Base-by-base conservation (phyloP, 176 grass and related monocot species). In the Oryza longistaminata region DNA sequence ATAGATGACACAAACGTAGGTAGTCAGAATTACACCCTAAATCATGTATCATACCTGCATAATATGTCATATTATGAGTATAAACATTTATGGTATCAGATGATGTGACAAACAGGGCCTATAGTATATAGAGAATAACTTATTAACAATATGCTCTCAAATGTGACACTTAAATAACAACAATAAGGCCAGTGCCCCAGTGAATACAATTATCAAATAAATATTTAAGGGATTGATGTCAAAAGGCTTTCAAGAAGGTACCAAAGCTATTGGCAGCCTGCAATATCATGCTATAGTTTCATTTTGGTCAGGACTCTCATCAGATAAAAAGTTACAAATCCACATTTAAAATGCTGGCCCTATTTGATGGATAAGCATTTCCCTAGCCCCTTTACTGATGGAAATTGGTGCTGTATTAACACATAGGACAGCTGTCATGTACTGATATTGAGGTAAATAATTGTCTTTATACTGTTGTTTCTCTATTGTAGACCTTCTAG, bases 1-100 rank as follows among this genome's bases (percentile, higher is more conserved):
- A 83, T 79, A 53, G 9, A 82, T 9, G 80, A 73, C 27, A 76
- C 34, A 71, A 73, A n/a, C 25, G 89, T 71, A 62, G 64, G 64
- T 64, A 70, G 66, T 75, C 66, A 86, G 76, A 64, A 82, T 86
- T 70, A 42, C 11, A 66, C 40, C 14, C 55, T 58, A n/a, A 71
- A 66, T 52, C 19, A 5, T 17, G 70, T 78, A 25, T 60, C 5
- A 35, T 37, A 77, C 49, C 31, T 83, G 25, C 34, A 80, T 34
- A 71, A n/a, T 4, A 79, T 76, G 71, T 78, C 61, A 33, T 69
- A 70, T 62, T 49, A 64, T 22, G 34, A 61, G 45, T 37, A 48
- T 24, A 10, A 24, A 74, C 69, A 78, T 26, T 78, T 79, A 71
- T 50, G 9, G 24, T 70, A 6, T 50, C 45, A 46, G 60, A 25